These are phyloP conservation scores for Cladophialophora bantiana DNA, from an alignment of 2,329 filamentous ascomycete species.

Conservation along the genomic window DNA sequence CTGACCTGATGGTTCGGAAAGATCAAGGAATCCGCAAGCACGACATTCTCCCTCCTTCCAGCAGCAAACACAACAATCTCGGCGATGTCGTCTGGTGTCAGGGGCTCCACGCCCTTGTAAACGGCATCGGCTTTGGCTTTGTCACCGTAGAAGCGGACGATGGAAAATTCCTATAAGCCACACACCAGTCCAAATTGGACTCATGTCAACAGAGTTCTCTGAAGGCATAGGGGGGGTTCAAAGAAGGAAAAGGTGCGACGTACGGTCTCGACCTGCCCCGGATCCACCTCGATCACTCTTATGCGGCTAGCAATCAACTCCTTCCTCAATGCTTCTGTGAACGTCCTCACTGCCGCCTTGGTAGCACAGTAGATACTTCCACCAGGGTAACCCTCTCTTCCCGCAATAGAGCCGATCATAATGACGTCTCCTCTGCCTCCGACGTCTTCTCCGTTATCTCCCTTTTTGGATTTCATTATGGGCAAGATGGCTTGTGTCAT, in stretches of 20 bases:
- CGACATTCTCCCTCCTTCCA: constrained; percentile 85
- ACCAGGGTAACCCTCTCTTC: constrained; percentile 81
- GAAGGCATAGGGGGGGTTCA: not conserved
- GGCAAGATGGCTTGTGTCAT: constrained; percentile 92
- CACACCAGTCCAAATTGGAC: not conserved
- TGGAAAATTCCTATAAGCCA: constrained; percentile 72
- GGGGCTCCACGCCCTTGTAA: constrained; percentile 73
- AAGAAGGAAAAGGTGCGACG: constrained; percentile 8
- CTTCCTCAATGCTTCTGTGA: constrained; percentile 81
- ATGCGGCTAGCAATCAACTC: constrained; percentile 83
- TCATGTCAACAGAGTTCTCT: not conserved
- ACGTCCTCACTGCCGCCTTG: constrained; percentile 85
- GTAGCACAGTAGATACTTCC: constrained; percentile 93
- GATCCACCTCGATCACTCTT: constrained; percentile 85
- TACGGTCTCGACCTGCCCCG: constrained; percentile 85
- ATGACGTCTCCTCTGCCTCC: constrained; percentile 91
- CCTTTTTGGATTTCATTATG: constrained; percentile 70
- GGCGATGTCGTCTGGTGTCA: constrained; percentile 89
- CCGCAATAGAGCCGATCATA: constrained; percentile 93
- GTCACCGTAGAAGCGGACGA: constrained; percentile 88
- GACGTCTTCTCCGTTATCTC: constrained; percentile 50
- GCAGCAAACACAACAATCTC: constrained; percentile 88
- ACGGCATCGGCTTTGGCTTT: constrained; percentile 88
- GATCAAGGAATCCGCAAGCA: constrained; percentile 84
- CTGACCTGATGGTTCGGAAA: constrained; percentile 81